Base-by-base conservation (phyloP, 148 eudicot species). In the Spergularia marina region DNA sequence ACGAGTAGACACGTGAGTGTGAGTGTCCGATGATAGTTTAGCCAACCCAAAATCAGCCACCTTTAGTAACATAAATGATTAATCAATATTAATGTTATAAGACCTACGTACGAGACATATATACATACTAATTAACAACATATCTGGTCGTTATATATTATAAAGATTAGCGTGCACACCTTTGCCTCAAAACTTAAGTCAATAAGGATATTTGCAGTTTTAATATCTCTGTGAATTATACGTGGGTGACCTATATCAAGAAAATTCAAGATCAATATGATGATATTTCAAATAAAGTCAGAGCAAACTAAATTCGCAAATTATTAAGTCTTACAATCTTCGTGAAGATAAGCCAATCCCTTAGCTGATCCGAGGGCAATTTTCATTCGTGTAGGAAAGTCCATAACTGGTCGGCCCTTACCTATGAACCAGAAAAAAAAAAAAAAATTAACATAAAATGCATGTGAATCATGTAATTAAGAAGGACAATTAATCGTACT, bases 11-110 rank as follows among this genome's bases (percentile, higher is more conserved):
- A 91, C 97, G 58, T 94, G 98, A 70, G 98, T 91, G 70, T 78
- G 15, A 74, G 77, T 86, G 76, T 91, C 98, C 12, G 75, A 68
- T 0, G 97, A 89, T 67, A 91, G 86, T 73, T 91, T 91, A 72
- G 98, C 98, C 78, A 94, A 69, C 53, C 98, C 98, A 74, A 94
- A 94, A 83, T 94, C 98, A 16, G 98, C 92, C 63, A 94, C 98
- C 98, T 93, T 30, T 62, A 74, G 61, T 30, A 21, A 51, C 53
- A 34, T 12, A 7, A 25, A 53, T 7, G 3, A 12, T 53, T 30
- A 30, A 30, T 30, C 36, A 30, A 30, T 3, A 30, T 30, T 30
- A 30, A 30, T 30, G 36, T 30, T 30, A n/a, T n/a, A n/a, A 2
- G 36, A 30, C 36, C 36, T 30, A 30, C 36, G 36, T 30, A 30